These are phyloP conservation scores for Gossypium stocksii DNA, from an alignment of 345 rosid species.

Conservation along the genomic window DNA sequence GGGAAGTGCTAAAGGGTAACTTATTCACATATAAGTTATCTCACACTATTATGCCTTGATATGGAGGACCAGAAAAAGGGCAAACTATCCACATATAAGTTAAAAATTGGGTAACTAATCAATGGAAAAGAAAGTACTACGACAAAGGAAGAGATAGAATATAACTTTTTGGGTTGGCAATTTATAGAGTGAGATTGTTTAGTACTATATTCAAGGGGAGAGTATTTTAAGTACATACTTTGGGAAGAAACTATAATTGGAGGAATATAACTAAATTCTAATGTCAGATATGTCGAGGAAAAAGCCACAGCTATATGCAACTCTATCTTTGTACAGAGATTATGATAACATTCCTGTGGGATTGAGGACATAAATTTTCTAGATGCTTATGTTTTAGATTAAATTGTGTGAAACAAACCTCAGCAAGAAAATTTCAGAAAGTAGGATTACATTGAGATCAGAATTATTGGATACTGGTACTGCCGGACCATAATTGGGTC, in stretches of 20 bases:
- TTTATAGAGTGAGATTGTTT: not conserved
- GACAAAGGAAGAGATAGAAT: not conserved
- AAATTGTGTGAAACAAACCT: not conserved
- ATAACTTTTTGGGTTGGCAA: not conserved
- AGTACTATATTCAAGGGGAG: not conserved
- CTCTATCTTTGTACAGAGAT: not conserved
- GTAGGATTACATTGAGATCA: not conserved
- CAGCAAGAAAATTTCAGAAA: not conserved
- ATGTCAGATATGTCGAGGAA: not conserved
- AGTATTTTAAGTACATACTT: not conserved
- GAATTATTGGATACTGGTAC: not conserved
- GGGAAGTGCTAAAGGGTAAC: not conserved
- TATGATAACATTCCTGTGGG: not conserved
- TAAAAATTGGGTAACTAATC: not conserved
- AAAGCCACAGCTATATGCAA: not conserved
- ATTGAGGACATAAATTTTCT: not conserved
- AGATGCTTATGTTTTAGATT: not conserved
- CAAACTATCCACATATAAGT: not conserved
- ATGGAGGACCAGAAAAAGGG: not conserved
- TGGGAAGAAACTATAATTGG: not conserved
- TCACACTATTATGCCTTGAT: not conserved
- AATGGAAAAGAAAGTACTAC: not conserved
- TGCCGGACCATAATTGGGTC: not conserved
- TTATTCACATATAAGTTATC: not conserved
- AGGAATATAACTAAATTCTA: not conserved